These are phyloP conservation scores for Zopfochytrium polystomum DNA, from an alignment of 371 early-diverging fungal species.

Conservation along the genomic window DNA sequence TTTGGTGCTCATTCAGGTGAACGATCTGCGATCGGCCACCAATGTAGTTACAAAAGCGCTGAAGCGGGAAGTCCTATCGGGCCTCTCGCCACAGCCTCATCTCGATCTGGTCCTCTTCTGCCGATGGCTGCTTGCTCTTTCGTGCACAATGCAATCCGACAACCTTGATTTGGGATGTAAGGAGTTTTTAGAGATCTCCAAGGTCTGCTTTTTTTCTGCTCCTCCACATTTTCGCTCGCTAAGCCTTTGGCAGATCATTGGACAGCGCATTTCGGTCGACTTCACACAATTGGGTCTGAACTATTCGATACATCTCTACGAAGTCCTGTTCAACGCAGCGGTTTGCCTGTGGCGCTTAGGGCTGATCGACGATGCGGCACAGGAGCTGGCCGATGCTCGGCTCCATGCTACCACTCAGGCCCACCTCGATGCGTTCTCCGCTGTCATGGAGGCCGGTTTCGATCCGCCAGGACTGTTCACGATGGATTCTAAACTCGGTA, in stretches of 20 bases:
- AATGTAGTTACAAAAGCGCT: background rate
- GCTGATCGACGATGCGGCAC: conserved; percentile 15
- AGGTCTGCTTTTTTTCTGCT: background rate
- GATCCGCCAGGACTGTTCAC: conserved; percentile 18
- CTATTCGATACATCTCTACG: conserved; percentile 8
- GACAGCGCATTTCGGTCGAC: background rate
- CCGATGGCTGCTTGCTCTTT: conserved; percentile 3
- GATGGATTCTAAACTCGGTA: background rate
- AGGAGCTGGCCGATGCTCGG: conserved; percentile 18
- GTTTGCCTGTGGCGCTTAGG: conserved; percentile 17
- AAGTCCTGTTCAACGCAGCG: conserved; percentile 13
- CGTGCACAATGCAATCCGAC: background rate
- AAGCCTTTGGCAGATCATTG: background rate
- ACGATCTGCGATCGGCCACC: background rate
- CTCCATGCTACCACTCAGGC: background rate
- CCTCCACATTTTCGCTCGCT: background rate
- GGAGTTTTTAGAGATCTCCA: conserved; percentile 3
- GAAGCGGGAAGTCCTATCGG: background rate
- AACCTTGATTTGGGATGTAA: conserved; percentile 1
- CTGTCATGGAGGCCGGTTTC: conserved; percentile 14
- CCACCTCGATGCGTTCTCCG: conserved; percentile 11
- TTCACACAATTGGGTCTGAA: background rate
- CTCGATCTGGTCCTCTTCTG: background rate
- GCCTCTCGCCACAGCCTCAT: background rate
- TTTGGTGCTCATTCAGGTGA: background rate